These are phyloP conservation scores for Trapa bicornis DNA, from an alignment of 345 rosid species.

Conservation along the genomic window DNA sequence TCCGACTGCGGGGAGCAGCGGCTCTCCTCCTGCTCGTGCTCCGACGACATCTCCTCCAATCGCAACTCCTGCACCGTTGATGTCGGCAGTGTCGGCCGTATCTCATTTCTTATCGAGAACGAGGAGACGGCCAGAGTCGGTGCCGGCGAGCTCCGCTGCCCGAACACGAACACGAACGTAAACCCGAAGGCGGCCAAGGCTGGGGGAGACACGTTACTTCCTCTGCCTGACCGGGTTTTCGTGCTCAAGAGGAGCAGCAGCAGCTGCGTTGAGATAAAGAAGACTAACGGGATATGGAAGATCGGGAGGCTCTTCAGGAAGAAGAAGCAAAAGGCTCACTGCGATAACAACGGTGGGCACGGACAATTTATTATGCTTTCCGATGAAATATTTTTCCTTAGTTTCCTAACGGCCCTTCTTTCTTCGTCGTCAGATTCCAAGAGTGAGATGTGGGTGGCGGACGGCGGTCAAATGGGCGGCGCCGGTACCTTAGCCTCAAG, in stretches of 20 bases:
- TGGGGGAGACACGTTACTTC: constrained; percentile 5
- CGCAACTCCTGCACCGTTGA: constrained; percentile 44
- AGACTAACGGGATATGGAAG: constrained; percentile 59
- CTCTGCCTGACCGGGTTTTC: constrained; percentile 21
- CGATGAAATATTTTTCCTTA: too few species aligned
- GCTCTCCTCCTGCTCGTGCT: constrained; percentile 89
- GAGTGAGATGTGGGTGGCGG: constrained; percentile 70
- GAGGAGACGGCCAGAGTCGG: constrained; percentile 15
- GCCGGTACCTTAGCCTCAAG: constrained; percentile 42
- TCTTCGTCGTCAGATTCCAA: constrained; percentile 27
- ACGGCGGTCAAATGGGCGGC: constrained; percentile 17
- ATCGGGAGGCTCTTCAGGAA: constrained; percentile 66
- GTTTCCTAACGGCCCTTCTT: too few species aligned
- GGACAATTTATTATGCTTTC: too few species aligned
- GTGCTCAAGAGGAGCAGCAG: constrained; percentile 74
- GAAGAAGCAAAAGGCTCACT: constrained; percentile 24
- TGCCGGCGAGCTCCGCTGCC: neutral
- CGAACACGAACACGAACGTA: constrained; percentile 5
- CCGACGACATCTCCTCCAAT: constrained; percentile 44
- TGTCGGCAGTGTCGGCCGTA: constrained; percentile 57
- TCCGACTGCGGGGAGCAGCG: constrained; percentile 94
- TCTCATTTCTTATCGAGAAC: constrained; percentile 74
- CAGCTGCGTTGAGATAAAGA: constrained; percentile 84
- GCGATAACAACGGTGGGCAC: neutral
- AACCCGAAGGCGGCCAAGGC: constrained; percentile 23